Conservation (phyloP, 208 protist species). For the Trypanosoma avium region DNA sequence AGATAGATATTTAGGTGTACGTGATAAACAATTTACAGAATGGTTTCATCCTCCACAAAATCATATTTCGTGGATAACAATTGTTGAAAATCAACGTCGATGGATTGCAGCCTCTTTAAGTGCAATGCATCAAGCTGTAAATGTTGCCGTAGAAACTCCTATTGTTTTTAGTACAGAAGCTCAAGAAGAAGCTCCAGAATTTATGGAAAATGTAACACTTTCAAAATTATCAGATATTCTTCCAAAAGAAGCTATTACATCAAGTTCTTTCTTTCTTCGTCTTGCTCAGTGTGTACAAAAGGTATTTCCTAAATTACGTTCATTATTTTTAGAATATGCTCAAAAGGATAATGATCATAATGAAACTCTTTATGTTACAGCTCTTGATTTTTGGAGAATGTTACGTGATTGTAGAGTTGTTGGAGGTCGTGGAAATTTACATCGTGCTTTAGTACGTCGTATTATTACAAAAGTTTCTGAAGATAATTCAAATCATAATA, state of each 20-base stretch:
- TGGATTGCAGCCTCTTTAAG: conserved; percentile 79
- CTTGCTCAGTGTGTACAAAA: conserved; percentile 51
- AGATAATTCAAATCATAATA: neutral
- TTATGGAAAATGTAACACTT: conserved; percentile 49
- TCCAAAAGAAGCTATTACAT: conserved; percentile 29
- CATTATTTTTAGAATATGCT: conserved; percentile 57
- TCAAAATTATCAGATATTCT: conserved; percentile 60
- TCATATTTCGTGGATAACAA: conserved; percentile 47
- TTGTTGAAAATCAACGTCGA: conserved; percentile 51
- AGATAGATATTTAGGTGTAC: conserved; percentile 4
- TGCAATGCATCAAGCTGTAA: conserved; percentile 61
- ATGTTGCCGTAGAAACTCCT: conserved; percentile 23
- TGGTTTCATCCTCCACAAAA: conserved; percentile 63
- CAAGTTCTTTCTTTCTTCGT: conserved; percentile 44
- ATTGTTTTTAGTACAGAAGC: conserved; percentile 43
- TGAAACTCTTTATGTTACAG: conserved; percentile 32
- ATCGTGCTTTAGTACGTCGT: conserved; percentile 59
- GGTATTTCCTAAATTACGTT: conserved; percentile 45
- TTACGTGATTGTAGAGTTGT: conserved; percentile 57
- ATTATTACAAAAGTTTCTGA: conserved; percentile 58
- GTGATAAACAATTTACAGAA: conserved; percentile 41
- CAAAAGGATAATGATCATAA: neutral
- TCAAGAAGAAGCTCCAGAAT: conserved; percentile 42
- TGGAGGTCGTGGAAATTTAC: conserved; percentile 44
- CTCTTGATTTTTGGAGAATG: conserved; percentile 58